Percentiles rank a stretch among this genome's conserved stretches.
Evolutionary conservation across 2,329 filamentous ascomycete genomes (phyloP).

Genomic region (Penicillium sp.): DNA sequence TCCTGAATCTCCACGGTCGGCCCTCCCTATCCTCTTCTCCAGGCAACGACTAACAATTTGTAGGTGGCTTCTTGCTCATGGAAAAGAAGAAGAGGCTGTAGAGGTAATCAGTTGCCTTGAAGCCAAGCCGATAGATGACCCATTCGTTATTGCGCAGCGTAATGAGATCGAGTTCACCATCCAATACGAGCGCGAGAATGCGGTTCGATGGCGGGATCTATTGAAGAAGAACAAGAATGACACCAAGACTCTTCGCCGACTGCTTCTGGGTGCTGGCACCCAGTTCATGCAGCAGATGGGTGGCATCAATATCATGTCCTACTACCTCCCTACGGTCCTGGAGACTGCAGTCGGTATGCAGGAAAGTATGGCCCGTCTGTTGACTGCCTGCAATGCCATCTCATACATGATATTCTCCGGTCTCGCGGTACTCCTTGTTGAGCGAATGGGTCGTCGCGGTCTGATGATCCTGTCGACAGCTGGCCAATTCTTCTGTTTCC

Average conservation of each 20-base stretch:
- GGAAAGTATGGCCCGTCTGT: constrained; percentile 38
- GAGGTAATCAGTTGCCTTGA: constrained; percentile 45
- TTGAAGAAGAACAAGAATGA: constrained; percentile 24
- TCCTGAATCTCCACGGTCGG: constrained; percentile 22
- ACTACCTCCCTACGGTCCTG: constrained; percentile 35
- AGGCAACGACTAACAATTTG: not conserved
- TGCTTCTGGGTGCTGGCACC: constrained; percentile 13
- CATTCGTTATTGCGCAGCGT: constrained; percentile 42
- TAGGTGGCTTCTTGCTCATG: constrained; percentile 44
- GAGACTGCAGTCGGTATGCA: constrained; percentile 40
- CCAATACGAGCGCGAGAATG: constrained; percentile 48
- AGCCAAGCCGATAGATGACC: constrained; percentile 41
- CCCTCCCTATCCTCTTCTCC: not conserved
- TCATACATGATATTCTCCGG: constrained; percentile 45
- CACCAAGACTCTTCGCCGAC: constrained; percentile 17
- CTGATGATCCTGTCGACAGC: constrained; percentile 48
- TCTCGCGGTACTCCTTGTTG: constrained; percentile 44
- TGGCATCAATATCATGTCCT: constrained; percentile 20
- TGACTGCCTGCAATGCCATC: constrained; percentile 45
- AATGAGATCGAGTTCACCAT: constrained; percentile 48
- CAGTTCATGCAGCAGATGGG: constrained; percentile 19
- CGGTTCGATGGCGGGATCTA: constrained; percentile 48
- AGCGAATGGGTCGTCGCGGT: constrained; percentile 46
- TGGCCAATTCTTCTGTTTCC: constrained; percentile 48
- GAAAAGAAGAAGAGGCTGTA: constrained; percentile 44